Conservation (phyloP, 1,139 yeast genomes). For the Debaryomyces coudertii region DNA sequence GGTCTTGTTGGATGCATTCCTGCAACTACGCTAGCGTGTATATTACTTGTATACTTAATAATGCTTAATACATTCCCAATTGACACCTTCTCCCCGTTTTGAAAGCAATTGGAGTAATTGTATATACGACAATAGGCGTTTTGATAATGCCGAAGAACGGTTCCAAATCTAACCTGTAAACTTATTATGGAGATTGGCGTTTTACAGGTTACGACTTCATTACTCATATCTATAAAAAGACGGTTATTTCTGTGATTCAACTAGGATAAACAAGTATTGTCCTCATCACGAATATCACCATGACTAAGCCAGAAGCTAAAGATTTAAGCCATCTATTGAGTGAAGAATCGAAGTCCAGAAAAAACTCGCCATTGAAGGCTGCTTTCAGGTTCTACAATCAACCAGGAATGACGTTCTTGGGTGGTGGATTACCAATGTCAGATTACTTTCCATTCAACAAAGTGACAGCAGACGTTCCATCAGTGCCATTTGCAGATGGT, state of each 20-base stretch:
- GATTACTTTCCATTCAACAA: constrained; percentile 91
- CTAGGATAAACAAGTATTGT: not conserved
- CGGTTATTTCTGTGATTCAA: not conserved
- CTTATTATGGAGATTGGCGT: not conserved
- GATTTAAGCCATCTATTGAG: constrained; percentile 79
- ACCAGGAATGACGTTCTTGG: constrained; percentile 84
- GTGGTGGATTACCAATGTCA: constrained; percentile 93
- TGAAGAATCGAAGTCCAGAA: constrained; percentile 75
- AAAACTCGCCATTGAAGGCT: constrained; percentile 77
- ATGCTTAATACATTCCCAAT: not conserved
- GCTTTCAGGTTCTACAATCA: constrained; percentile 76
- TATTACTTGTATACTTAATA: constrained; percentile 7
- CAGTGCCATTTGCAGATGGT: constrained; percentile 76
- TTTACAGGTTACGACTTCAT: constrained; percentile 5
- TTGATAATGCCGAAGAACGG: not conserved
- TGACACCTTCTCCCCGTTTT: constrained; percentile 4
- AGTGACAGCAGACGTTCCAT: constrained; percentile 68
- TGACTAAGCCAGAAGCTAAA: constrained; percentile 44
- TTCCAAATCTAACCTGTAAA: constrained; percentile 5
- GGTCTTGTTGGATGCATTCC: constrained; percentile 75
- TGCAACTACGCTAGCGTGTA: constrained; percentile 59
- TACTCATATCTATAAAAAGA: constrained; percentile 6
- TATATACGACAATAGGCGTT: constrained; percentile 4
- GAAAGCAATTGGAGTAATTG: not conserved
- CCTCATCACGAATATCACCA: not conserved